Conservation (phyloP, 768 basidiomycete genomes). For the Termitomyces sp. region DNA sequence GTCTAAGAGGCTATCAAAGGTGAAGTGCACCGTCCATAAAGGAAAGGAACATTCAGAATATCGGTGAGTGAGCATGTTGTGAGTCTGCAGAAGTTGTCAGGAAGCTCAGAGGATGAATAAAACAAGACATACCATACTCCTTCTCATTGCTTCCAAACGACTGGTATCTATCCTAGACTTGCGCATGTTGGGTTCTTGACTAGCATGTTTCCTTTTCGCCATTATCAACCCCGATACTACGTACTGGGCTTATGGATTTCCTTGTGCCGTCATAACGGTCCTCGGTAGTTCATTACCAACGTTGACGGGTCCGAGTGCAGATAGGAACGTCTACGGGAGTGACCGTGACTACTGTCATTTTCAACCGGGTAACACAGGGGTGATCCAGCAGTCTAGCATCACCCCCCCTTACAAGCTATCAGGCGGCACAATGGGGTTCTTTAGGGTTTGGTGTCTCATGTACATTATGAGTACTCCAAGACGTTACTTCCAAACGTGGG, state of each 20-base stretch:
- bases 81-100: too few species aligned
- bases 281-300: constrained; percentile 44
- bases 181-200: constrained; percentile 53
- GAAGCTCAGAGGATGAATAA: too few species aligned
- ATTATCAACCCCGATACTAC: constrained; percentile 47
- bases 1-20: too few species aligned
- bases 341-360: constrained; percentile 68
- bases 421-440: constrained; percentile 57
- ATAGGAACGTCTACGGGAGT: constrained; percentile 67
- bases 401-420: constrained; percentile 44
- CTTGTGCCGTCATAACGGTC: constrained; percentile 56
- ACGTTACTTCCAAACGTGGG: too few species aligned
- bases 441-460: constrained; percentile 60
- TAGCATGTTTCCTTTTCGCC: constrained; percentile 62
- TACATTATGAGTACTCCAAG: too few species aligned
- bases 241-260: constrained; percentile 78
- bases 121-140: too few species aligned
- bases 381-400: constrained; percentile 19
- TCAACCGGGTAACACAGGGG: constrained; percentile 40
- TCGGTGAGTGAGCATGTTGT: too few species aligned
- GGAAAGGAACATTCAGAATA: too few species aligned
- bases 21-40: too few species aligned
- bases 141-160: too few species aligned
- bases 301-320: constrained; percentile 22
- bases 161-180: too few species aligned